Conservation (phyloP, 1,139 yeast species). For the Neolecta irregularis region DNA sequence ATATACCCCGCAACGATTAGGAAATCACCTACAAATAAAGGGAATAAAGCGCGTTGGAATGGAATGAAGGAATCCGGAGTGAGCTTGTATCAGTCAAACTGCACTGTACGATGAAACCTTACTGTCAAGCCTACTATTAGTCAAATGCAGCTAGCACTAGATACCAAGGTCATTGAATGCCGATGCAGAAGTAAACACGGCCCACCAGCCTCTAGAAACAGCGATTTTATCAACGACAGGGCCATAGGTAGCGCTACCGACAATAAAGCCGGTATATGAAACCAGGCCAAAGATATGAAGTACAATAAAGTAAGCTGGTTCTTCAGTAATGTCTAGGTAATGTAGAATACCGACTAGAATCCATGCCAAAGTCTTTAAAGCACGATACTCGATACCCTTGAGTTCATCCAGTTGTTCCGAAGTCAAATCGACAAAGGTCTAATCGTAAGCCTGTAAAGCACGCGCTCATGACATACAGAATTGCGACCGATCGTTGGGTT, state of each 20-base stretch:
- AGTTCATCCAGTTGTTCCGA: conserved; percentile 79
- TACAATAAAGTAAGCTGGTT: conserved; percentile 41
- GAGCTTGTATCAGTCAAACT: conserved; percentile 9
- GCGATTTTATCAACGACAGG: conserved; percentile 37
- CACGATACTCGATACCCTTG: conserved; percentile 93
- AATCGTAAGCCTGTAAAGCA: background rate
- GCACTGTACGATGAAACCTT: no score
- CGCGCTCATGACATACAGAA: conserved; percentile 30
- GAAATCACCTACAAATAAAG: conserved; percentile 10
- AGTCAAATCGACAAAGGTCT: conserved; percentile 56
- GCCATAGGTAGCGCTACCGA: conserved; percentile 24
- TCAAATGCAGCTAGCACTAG: conserved; percentile 29
- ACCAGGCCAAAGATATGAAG: conserved; percentile 49
- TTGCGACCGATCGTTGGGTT: conserved; percentile 89
- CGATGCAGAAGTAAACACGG: conserved; percentile 63
- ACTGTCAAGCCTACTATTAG: conserved; percentile 22
- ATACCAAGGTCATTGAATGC: conserved; percentile 71
- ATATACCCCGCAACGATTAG: conserved; percentile 12
- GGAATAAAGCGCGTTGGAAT: conserved; percentile 10
- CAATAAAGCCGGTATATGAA: conserved; percentile 54
- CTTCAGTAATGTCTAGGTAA: background rate
- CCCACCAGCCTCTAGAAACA: conserved; percentile 79
- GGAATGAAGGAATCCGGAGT: conserved; percentile 12
- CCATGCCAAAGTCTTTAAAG: conserved; percentile 58
- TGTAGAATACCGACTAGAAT: conserved; percentile 31